phyloP scores from a whole-genome alignment of 306 rosid species.

The Ceratonia siliqua region DNA sequence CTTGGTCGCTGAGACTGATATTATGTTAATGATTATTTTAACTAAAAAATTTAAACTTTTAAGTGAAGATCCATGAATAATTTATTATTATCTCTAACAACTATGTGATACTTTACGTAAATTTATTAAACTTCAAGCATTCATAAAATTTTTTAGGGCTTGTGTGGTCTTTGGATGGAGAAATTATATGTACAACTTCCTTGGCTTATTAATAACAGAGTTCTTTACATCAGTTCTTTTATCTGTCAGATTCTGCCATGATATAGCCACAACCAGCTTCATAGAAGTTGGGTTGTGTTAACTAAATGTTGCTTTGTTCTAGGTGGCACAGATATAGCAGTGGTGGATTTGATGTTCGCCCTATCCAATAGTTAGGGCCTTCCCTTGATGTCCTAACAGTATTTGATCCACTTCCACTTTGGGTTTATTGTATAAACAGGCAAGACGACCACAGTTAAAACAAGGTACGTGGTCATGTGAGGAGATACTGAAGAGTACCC shows the following conservation, averaged over 20 bases:
- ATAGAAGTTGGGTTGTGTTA: background rate
- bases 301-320: background rate
- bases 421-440: constrained; percentile 50
- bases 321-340: background rate
- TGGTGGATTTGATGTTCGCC: background rate
- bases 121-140: too few species aligned
- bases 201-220: too few species aligned
- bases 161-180: background rate
- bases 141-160: background rate
- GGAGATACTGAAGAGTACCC: constrained; percentile 71
- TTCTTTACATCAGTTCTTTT: too few species aligned
- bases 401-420: background rate
- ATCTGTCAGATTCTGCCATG: too few species aligned
- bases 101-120: too few species aligned
- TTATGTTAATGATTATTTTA: too few species aligned
- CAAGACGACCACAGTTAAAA: constrained; percentile 89
- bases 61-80: too few species aligned
- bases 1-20: too few species aligned
- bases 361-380: background rate
- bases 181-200: too few species aligned
- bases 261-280: background rate
- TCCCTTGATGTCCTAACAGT: background rate
- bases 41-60: too few species aligned
- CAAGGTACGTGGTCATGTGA: constrained; percentile 94
- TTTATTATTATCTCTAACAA: too few species aligned